Evolutionary conservation across 768 basidiomycete genomes (phyloP).

Genomic region (Rhizopogon vinicolor): DNA sequence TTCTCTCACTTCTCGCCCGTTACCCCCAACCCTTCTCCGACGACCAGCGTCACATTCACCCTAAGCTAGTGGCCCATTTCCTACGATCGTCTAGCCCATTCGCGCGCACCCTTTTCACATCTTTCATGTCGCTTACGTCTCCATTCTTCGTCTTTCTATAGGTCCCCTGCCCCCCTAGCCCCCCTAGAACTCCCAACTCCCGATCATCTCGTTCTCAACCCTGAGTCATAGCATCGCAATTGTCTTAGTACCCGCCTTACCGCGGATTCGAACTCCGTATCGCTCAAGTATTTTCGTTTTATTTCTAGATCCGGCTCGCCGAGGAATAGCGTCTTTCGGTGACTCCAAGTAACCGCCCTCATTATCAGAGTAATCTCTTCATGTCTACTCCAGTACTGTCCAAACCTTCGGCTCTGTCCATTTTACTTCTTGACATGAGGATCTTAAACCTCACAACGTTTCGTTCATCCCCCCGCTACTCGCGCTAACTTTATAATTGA

Average conservation of each 20-base stretch:
- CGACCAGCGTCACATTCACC: neutral
- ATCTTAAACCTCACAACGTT: constrained; percentile 22
- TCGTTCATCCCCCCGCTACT: constrained; percentile 27
- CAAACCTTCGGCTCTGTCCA: neutral
- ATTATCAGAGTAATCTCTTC: constrained; percentile 1
- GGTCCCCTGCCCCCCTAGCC: constrained; percentile 3
- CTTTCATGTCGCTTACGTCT: constrained; percentile 15
- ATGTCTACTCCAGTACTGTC: constrained; percentile 6
- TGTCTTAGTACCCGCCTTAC: constrained; percentile 6
- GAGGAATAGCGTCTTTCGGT: constrained; percentile 16
- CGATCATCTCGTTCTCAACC: constrained; percentile 12
- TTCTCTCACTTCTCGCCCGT: constrained; percentile 13
- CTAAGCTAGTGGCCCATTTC: neutral
- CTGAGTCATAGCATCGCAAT: constrained; percentile 11
- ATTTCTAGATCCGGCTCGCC: constrained; percentile 24
- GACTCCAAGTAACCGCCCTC: constrained; percentile 2
- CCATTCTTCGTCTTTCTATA: neutral
- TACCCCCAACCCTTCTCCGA: constrained; percentile 17
- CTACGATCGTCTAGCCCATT: constrained; percentile 3
- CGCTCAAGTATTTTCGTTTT: neutral
- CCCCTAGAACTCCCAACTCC: constrained; percentile 1
- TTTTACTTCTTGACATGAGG: constrained; percentile 16
- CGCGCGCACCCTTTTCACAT: constrained; percentile 27
- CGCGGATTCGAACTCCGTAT: constrained; percentile 23
- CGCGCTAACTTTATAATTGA: constrained; percentile 18